Evolutionary conservation across 352 stramenopile genomes (phyloP).

Genomic region (Pythium monospermum): DNA sequence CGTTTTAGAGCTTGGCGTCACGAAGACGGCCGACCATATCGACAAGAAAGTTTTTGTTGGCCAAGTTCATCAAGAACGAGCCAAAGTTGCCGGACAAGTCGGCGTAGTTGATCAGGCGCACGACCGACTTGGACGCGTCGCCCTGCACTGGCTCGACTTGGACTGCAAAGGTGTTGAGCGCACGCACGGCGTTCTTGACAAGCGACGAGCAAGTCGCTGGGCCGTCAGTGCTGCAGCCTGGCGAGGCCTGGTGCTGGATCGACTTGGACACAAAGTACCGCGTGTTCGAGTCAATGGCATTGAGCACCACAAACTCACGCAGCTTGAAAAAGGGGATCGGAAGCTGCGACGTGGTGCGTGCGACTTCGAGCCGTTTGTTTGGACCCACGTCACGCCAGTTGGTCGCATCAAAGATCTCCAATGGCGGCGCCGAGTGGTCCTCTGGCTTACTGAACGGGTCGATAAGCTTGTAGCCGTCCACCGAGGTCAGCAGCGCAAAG

Average conservation of each 20-base stretch:
- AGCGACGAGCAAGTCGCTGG: background rate
- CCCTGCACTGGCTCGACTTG: slow-evolving; percentile 10
- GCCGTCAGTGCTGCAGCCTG: slow-evolving; percentile 7
- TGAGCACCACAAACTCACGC: slow-evolving; percentile 23
- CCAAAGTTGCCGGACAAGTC: slow-evolving; percentile 11
- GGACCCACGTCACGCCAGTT: slow-evolving; percentile 9
- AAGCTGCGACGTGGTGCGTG: slow-evolving; percentile 6
- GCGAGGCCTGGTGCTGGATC: slow-evolving; percentile 7
- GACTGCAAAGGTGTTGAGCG: slow-evolving; percentile 17
- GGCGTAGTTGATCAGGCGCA: slow-evolving; percentile 16
- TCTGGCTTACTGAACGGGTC: slow-evolving; percentile 24
- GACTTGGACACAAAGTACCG: slow-evolving; percentile 15
- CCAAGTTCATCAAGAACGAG: slow-evolving; percentile 10
- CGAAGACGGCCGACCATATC: slow-evolving; percentile 20
- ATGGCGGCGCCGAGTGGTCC: slow-evolving; percentile 15
- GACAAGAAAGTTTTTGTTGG: slow-evolving; percentile 18
- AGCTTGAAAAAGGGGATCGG: slow-evolving; percentile 17
- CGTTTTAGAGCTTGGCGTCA: slow-evolving; percentile 11
- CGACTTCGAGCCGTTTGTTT: slow-evolving; percentile 20
- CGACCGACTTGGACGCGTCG: slow-evolving; percentile 6
- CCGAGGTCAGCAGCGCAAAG: slow-evolving; percentile 26
- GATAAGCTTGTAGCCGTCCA: slow-evolving; percentile 24
- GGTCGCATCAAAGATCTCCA: slow-evolving; percentile 19
- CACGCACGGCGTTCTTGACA: slow-evolving; percentile 7
- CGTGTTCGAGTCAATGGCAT: slow-evolving; percentile 13